phyloP scores from a whole-genome alignment of 2,329 filamentous ascomycete species.

The Berkeleyomyces rouxiae region DNA sequence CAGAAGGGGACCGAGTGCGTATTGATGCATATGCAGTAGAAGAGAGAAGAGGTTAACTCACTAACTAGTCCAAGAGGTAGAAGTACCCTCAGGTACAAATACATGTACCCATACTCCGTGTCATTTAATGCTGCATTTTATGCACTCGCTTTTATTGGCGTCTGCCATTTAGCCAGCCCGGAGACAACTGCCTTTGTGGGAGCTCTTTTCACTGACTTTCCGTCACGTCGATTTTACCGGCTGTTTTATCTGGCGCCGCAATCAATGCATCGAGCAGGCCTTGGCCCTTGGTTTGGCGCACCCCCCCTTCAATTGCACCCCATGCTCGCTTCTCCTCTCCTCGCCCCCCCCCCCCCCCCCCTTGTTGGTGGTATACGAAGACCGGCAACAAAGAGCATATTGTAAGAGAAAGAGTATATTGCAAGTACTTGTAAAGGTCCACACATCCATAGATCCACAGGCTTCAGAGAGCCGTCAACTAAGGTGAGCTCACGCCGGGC shows the following conservation, averaged over 20 bases:
- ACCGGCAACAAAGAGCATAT: not conserved
- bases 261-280: no score
- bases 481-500: no score
- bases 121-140: not conserved
- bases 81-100: not conserved
- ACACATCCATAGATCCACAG: no score
- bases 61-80: no score
- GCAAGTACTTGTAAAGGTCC: not conserved
- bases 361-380: not conserved
- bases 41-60: no score
- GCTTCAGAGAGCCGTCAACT: no score
- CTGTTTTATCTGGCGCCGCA: not conserved
- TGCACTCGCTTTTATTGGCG: not conserved
- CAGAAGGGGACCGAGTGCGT: not conserved
- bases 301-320: not conserved
- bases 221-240: not conserved
- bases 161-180: not conserved
- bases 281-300: not conserved
- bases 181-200: slow-evolving; percentile 1
- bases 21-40: not conserved
- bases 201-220: not conserved
- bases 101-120: not conserved
- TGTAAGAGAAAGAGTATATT: not conserved
- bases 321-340: not conserved
- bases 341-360: not conserved